Evolutionary conservation across 768 basidiomycete genomes (phyloP).

Genomic region (Rhizopogon vulgaris): DNA sequence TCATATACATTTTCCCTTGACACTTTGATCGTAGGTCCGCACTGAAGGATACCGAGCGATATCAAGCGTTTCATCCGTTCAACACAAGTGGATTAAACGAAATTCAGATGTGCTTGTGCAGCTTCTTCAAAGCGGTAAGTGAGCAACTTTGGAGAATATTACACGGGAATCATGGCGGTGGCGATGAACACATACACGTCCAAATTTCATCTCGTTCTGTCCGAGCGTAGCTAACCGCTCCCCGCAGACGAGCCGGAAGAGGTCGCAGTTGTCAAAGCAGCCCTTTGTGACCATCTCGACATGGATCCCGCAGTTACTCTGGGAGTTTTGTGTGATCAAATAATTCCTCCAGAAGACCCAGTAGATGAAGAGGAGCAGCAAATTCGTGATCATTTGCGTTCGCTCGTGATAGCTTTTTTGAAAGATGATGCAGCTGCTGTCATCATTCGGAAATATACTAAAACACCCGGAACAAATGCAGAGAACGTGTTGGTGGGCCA

Average conservation of each 20-base stretch:
- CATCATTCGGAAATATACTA: constrained; percentile 39
- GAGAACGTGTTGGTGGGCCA: constrained; percentile 44
- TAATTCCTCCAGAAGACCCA: constrained; percentile 43
- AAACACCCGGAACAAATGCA: constrained; percentile 34
- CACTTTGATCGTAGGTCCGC: constrained; percentile 43
- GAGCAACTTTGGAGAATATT: neutral
- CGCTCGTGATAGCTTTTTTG: constrained; percentile 56
- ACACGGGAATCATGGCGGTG: neutral
- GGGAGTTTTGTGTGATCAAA: constrained; percentile 65
- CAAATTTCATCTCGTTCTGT: neutral
- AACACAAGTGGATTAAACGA: constrained; percentile 56
- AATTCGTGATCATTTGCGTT: constrained; percentile 51
- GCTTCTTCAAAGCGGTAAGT: constrained; percentile 66
- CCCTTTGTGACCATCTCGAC: constrained; percentile 56
- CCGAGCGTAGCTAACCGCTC: neutral
- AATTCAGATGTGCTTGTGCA: constrained; percentile 76
- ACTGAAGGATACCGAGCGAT: constrained; percentile 63
- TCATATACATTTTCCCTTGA: neutral
- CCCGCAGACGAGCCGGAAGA: constrained; percentile 59
- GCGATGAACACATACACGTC: neutral
- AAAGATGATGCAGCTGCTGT: constrained; percentile 42
- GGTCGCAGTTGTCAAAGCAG: constrained; percentile 52
- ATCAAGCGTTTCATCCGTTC: constrained; percentile 40
- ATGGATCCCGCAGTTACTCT: constrained; percentile 57
- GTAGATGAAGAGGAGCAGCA: constrained; percentile 53